Conservation (phyloP, 2,329 filamentous ascomycete species). For the Onygena corvina region DNA sequence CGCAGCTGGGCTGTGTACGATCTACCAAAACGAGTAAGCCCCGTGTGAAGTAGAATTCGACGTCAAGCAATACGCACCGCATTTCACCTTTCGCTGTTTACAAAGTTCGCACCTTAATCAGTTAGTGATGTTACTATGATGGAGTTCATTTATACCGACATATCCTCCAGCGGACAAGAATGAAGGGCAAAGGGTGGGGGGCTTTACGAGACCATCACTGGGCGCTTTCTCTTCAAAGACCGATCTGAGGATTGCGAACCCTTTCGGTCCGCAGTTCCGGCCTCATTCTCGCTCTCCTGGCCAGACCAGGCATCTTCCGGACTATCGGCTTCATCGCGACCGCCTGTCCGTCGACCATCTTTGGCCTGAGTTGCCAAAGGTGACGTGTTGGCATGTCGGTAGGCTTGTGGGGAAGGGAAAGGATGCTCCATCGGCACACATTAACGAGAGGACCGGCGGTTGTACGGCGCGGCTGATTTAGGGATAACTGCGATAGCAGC, state of each 20-base stretch:
- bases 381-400: not conserved
- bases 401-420: constrained; percentile 5
- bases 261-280: constrained; percentile 24
- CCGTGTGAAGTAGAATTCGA: not conserved
- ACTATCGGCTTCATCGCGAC: constrained; percentile 15
- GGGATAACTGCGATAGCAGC: not conserved
- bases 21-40: constrained; percentile 22
- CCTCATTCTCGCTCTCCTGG: constrained; percentile 26
- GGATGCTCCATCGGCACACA: constrained; percentile 6
- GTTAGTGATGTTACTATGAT: not conserved
- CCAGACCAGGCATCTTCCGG: constrained; percentile 30
- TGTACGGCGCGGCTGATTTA: not conserved
- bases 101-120: constrained; percentile 23
- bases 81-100: constrained; percentile 26
- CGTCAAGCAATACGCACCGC: constrained; percentile 19
- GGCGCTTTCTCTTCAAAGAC: constrained; percentile 14
- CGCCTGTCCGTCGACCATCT: constrained; percentile 7
- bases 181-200: not conserved
- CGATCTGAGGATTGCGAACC: constrained; percentile 6
- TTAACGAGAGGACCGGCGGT: not conserved
- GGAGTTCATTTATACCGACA: not conserved
- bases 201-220: constrained; percentile 15
- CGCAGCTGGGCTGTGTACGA: constrained; percentile 49
- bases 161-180: no score
- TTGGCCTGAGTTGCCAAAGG: not conserved